These are phyloP conservation scores for Naganishia liquefaciens DNA, from an alignment of 1,284 basidiomycete genomes.

Conservation along the genomic window DNA sequence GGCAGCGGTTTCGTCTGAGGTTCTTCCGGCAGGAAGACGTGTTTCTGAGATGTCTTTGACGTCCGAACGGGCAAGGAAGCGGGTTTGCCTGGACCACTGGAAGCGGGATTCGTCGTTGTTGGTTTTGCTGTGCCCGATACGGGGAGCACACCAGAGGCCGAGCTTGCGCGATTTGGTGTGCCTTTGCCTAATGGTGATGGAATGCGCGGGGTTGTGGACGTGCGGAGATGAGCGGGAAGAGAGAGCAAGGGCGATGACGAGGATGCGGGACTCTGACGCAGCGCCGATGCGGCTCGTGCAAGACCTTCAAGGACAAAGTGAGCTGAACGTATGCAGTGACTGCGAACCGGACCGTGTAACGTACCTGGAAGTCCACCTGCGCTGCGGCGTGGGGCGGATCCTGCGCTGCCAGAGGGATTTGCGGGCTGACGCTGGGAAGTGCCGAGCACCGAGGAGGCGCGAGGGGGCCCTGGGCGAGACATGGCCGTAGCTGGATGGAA, in stretches of 20 bases:
- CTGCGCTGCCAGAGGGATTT: conserved; percentile 34
- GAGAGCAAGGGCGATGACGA: conserved; percentile 41
- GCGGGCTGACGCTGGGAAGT: conserved; percentile 40
- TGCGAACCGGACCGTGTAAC: conserved; percentile 5
- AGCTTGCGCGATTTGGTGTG: conserved; percentile 43
- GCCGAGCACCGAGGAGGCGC: conserved; percentile 39
- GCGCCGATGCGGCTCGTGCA: conserved; percentile 50
- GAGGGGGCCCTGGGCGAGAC: conserved; percentile 47
- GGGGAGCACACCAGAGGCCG: not conserved
- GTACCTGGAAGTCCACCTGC: conserved; percentile 50
- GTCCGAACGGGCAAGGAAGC: conserved; percentile 64
- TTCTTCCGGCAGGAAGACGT: conserved; percentile 85
- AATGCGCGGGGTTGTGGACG: conserved; percentile 48
- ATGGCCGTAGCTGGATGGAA: conserved; percentile 34
- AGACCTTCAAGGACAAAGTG: conserved; percentile 39
- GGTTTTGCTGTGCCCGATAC: not conserved
- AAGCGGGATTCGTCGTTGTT: not conserved
- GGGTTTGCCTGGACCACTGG: conserved; percentile 35
- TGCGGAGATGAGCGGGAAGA: conserved; percentile 49
- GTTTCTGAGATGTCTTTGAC: conserved; percentile 88
- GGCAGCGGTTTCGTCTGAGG: conserved; percentile 82
- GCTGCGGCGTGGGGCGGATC: conserved; percentile 43
- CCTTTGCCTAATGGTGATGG: conserved; percentile 53
- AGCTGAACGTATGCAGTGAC: not conserved
- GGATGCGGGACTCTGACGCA: conserved; percentile 41